Evolutionary conservation across 2,329 filamentous ascomycete genomes (phyloP), one percentile per base, ranked within the genome.

Genomic region (Mariannaea elegans): DNA sequence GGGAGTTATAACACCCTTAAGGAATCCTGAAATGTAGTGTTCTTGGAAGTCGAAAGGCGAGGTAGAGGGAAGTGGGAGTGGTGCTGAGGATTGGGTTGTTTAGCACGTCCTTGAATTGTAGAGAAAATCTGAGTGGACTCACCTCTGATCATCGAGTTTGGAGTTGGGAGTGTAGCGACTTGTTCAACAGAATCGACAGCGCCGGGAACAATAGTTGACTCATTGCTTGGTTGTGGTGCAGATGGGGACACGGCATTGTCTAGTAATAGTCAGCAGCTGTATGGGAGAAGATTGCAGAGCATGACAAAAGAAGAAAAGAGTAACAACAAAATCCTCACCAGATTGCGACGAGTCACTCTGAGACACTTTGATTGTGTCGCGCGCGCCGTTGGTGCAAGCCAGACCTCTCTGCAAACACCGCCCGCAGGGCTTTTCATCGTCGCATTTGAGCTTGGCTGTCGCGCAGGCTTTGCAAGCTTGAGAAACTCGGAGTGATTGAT

Each of bases 391-490:
- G 7, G 47, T 47, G 32, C 60, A 63, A 2, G 38, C 24, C 4
- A 63, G 49, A 13, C 60, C 60, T 36, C 53, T 48, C 31, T 51
- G 49, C 16, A 56, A 18, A 38, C 60, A 63, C 4, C 60, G 48
- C 13, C 49, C 53, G 16, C 61, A 63, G 10, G 61, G 52, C 29
- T 55, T 53, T 21, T 57, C 57, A 21, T 63, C 57, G 32, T 63
- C 61, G 39, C 61, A 63, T 32, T 63, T 63, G 38, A 63, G 61
- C 27, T 63, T 63, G 10, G 61, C 47, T 12, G 61, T 52, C 2
- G 61, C 61, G 45, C 61, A 63, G n/a, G 60, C 39, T 24, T 63
- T 63, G 38, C 61, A 63, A 3, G 61, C 61, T 41, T 57, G 61
- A 13, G 61, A 63, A 4, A 63, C 61, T 6, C 61, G 34, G 14